A percentile compares a stretch with the other conserved stretches of the same genome.
Evolutionary conservation across 179 eudicot genomes (phyloP).

Genomic region (Heliamphora pulchella): DNA sequence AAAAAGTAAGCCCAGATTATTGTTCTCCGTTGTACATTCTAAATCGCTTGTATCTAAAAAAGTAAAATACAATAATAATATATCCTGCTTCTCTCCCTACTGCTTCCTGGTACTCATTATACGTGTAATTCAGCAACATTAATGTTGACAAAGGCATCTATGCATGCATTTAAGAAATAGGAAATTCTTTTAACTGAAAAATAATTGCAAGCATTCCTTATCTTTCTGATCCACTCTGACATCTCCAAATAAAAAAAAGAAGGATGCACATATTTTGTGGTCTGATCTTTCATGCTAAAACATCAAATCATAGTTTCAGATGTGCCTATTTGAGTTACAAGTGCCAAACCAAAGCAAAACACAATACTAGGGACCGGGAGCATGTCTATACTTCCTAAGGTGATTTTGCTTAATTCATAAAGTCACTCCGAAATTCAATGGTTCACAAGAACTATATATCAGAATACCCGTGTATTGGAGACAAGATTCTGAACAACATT

Average conservation of each 20-base stretch:
- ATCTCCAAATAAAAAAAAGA: not conserved
- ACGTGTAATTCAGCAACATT: not conserved
- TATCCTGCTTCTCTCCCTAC: not conserved
- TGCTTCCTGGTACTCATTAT: not conserved
- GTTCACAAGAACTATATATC: not conserved
- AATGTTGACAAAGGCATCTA: not conserved
- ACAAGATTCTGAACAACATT: slow-evolving; percentile 44
- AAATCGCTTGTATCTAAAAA: not conserved
- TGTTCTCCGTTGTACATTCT: not conserved
- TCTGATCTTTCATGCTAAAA: not conserved
- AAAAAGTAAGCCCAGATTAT: not conserved
- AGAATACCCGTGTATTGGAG: slow-evolving; percentile 45
- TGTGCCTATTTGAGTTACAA: not conserved
- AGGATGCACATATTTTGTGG: not conserved
- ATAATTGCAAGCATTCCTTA: not conserved
- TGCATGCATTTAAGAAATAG: not conserved
- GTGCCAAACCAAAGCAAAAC: not conserved
- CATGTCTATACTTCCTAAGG: not conserved
- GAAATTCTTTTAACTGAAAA: not conserved
- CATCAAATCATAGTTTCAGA: not conserved
- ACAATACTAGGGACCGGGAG: not conserved
- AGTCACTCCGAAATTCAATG: not conserved
- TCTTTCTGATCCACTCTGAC: not conserved
- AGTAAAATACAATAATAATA: not conserved
- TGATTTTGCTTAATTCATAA: not conserved